A percentile compares a stretch with the other conserved stretches of the same genome.
phyloP scores from a whole-genome alignment of 768 basidiomycete genomes.

The Leccinum longicurvipes region DNA sequence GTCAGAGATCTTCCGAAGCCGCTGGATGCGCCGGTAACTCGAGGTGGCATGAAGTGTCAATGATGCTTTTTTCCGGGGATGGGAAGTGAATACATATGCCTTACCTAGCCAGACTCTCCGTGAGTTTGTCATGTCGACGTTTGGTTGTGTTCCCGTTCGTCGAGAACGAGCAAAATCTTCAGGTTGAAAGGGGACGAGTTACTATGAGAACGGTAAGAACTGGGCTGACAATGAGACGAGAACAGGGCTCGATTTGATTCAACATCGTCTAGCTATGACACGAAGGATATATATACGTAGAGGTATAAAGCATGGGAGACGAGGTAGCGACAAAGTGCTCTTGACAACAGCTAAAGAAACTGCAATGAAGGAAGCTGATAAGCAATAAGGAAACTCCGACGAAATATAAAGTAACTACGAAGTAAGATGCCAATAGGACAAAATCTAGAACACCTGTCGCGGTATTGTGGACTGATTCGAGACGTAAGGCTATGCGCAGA shows the following conservation, averaged over 20 bases:
- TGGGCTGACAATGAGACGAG: too few species aligned
- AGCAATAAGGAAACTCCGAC: background rate
- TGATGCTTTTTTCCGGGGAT: background rate
- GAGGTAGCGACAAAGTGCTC: too few species aligned
- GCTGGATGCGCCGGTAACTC: conserved; percentile 40
- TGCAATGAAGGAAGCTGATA: too few species aligned
- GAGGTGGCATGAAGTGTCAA: background rate
- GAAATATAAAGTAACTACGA: background rate
- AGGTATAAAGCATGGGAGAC: background rate
- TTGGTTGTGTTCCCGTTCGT: conserved; percentile 6
- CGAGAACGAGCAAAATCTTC: background rate
- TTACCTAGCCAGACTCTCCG: conserved; percentile 16
- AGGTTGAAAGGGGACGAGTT: background rate
- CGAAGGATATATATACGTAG: background rate
- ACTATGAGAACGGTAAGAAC: too few species aligned
- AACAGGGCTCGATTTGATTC: background rate
- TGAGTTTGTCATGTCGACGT: conserved; percentile 1
- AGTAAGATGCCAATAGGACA: background rate
- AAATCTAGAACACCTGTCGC: too few species aligned
- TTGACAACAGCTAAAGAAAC: too few species aligned
- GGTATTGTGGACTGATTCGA: too few species aligned
- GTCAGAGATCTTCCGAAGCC: conserved; percentile 37
- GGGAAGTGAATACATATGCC: background rate
- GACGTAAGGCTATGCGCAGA: too few species aligned
- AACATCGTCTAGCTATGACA: background rate